Conservation (phyloP, 2,329 filamentous ascomycete species). For the Aspergillus calidoustus region DNA sequence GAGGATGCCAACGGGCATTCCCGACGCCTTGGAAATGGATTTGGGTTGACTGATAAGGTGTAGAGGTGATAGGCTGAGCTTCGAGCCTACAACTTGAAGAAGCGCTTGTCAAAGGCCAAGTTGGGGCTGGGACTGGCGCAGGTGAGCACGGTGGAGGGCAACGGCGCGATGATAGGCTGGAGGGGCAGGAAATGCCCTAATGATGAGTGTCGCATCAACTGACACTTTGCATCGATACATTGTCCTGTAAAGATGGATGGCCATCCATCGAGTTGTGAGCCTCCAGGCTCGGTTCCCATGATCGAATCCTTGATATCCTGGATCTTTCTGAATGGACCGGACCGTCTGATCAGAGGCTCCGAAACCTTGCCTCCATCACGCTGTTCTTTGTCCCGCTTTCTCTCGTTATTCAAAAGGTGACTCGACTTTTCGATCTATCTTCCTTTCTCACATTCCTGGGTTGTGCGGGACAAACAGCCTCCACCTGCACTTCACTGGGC, state of each 20-base stretch:
- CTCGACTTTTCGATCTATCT: neutral
- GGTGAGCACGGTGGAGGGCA: neutral
- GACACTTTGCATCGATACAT: slow-evolving; percentile 1
- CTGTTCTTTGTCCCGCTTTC: neutral
- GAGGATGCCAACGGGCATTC: slow-evolving; percentile 2
- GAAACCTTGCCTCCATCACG: neutral
- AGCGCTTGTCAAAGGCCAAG: neutral
- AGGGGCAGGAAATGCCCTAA: slow-evolving; percentile 11
- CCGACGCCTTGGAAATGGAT: slow-evolving; percentile 4
- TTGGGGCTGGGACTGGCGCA: neutral
- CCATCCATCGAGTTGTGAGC: neutral
- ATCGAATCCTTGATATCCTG: slow-evolving; percentile 4
- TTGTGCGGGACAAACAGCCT: slow-evolving; percentile 8
- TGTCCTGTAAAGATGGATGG: neutral
- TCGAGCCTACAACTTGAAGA: neutral
- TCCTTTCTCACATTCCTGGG: neutral
- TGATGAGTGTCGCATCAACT: slow-evolving; percentile 13
- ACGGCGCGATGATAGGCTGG: slow-evolving; percentile 4
- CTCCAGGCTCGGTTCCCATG: neutral
- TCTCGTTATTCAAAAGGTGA: neutral
- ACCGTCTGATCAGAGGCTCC: neutral
- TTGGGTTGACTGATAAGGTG: neutral
- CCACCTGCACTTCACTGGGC: slow-evolving; percentile 15
- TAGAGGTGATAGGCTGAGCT: slow-evolving; percentile 1
- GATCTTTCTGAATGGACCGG: neutral